Conservation (phyloP, 2,329 filamentous ascomycete genomes). For the Sporothrix sp. region DNA sequence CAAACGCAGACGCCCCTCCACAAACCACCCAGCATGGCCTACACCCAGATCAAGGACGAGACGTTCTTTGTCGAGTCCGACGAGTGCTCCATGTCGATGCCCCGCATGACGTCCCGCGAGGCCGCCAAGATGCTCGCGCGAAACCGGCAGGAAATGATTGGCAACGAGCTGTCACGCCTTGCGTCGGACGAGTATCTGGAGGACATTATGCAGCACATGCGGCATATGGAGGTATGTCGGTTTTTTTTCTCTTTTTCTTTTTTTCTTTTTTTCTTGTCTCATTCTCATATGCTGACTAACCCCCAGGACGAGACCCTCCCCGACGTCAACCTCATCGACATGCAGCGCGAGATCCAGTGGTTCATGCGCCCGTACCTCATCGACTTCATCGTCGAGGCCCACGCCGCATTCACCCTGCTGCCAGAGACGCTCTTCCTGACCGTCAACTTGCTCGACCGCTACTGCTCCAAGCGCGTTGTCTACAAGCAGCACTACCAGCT, state of each 20-base stretch:
- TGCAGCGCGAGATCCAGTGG: slow-evolving; percentile 99
- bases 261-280: no score
- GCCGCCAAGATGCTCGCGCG: slow-evolving; percentile 69
- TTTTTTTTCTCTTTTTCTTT: background rate
- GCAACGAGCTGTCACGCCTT: slow-evolving; percentile 75
- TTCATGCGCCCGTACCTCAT: slow-evolving; percentile 98
- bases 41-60: slow-evolving; percentile 27
- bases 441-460: slow-evolving; percentile 91
- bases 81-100: slow-evolving; percentile 34
- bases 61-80: slow-evolving; percentile 50
- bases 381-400: slow-evolving; percentile 95
- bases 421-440: slow-evolving; percentile 94
- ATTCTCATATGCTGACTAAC: no score
- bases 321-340: slow-evolving; percentile 95
- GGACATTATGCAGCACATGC: slow-evolving; percentile 89
- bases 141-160: slow-evolving; percentile 78
- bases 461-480: slow-evolving; percentile 94
- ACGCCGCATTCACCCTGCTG: slow-evolving; percentile 85
- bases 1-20: background rate
- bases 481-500: slow-evolving; percentile 99
- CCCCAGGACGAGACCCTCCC: slow-evolving; percentile 69
- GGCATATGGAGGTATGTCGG: slow-evolving; percentile 72
- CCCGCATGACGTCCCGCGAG: slow-evolving; percentile 61
- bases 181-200: slow-evolving; percentile 88
- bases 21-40: slow-evolving; percentile 23